Conservation (phyloP, 805 yeast genomes). For the Candida morakotiae region DNA sequence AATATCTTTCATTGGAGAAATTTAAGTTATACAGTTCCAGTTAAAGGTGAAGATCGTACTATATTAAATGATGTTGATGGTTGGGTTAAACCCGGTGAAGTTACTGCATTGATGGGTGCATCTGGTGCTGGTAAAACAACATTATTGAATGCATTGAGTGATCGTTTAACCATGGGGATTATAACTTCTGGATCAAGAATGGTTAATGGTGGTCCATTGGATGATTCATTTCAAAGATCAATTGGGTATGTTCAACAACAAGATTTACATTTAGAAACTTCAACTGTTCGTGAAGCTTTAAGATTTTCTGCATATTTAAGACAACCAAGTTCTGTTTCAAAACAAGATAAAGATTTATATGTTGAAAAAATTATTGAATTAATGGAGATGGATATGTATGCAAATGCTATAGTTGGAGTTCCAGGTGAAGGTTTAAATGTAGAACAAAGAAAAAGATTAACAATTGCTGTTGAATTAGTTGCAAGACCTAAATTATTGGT, state of each 20-base stretch:
- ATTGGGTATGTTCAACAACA: slow-evolving; percentile 82
- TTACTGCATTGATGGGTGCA: slow-evolving; percentile 80
- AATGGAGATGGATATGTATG: slow-evolving; percentile 63
- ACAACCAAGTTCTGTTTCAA: slow-evolving; percentile 57
- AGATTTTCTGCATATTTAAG: slow-evolving; percentile 67
- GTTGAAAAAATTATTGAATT: slow-evolving; percentile 64
- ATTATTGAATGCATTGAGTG: slow-evolving; percentile 64
- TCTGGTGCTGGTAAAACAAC: slow-evolving; percentile 88
- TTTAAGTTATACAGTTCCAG: slow-evolving; percentile 30
- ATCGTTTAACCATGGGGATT: slow-evolving; percentile 70
- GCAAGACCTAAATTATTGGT: slow-evolving; percentile 32
- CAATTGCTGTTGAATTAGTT: slow-evolving; percentile 34
- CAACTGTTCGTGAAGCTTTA: slow-evolving; percentile 75
- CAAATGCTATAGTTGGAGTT: slow-evolving; percentile 74
- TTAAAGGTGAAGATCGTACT: slow-evolving; percentile 28
- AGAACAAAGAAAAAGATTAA: slow-evolving; percentile 31
- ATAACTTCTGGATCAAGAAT: slow-evolving; percentile 51
- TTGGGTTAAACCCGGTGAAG: slow-evolving; percentile 76
- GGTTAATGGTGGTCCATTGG: slow-evolving; percentile 64
- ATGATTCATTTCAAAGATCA: slow-evolving; percentile 64
- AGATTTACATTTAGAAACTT: slow-evolving; percentile 63
- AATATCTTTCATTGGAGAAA: slow-evolving; percentile 37
- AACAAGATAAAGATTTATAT: slow-evolving; percentile 56
- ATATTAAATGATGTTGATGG: slow-evolving; percentile 46
- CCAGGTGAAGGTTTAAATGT: slow-evolving; percentile 56